Evolutionary conservation across 1,284 basidiomycete species (phyloP).

Genomic region (Exobasidium cylindrosporum): DNA sequence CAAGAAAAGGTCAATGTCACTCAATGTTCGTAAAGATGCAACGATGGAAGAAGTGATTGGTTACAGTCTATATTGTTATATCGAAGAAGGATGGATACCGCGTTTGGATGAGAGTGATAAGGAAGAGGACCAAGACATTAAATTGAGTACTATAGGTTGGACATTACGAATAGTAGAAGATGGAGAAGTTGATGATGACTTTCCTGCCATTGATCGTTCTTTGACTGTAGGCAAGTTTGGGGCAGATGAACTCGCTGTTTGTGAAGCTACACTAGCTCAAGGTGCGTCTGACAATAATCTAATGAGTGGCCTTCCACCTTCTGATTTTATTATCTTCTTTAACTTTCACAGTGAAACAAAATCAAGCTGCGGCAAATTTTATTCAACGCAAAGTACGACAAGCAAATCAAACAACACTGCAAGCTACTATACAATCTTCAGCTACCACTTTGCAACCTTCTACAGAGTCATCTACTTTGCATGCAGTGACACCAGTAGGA

Average conservation of each 20-base stretch:
- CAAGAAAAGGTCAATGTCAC: slow-evolving; percentile 56
- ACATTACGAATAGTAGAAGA: slow-evolving; percentile 93
- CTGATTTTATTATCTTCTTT: too few species aligned
- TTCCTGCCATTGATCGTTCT: slow-evolving; percentile 89
- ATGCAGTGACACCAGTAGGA: neutral
- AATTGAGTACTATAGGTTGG: slow-evolving; percentile 78
- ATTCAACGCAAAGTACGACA: slow-evolving; percentile 2
- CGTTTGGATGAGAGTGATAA: slow-evolving; percentile 58
- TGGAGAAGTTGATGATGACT: slow-evolving; percentile 97
- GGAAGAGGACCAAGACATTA: neutral
- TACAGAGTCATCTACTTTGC: neutral
- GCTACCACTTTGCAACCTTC: neutral
- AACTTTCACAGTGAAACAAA: neutral
- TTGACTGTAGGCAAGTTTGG: slow-evolving; percentile 83
- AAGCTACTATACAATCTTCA: too few species aligned
- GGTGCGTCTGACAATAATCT: too few species aligned
- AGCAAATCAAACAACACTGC: neutral
- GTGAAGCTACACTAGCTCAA: slow-evolving; percentile 67
- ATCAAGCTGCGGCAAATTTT: slow-evolving; percentile 1
- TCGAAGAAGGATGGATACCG: slow-evolving; percentile 80
- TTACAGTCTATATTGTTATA: slow-evolving; percentile 83
- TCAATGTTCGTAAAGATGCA: slow-evolving; percentile 77
- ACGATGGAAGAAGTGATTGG: slow-evolving; percentile 94
- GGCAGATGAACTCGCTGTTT: slow-evolving; percentile 86
- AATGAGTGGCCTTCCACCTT: too few species aligned